Evolutionary conservation across 148 eudicot genomes (phyloP).

Genomic region (Rhododendron simsii): DNA sequence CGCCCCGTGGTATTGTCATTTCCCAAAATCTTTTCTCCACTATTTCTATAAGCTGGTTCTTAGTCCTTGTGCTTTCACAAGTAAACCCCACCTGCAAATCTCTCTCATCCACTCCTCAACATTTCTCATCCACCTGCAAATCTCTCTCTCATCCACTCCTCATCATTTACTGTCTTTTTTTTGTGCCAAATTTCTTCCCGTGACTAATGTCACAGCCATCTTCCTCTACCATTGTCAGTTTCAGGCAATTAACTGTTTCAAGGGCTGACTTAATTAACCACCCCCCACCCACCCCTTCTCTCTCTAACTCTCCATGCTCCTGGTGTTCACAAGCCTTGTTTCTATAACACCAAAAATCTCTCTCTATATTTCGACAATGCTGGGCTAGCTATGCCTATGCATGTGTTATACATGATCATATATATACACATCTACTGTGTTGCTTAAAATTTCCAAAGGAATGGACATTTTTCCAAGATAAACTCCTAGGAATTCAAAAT

Average conservation of each 20-base stretch:
- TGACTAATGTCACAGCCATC: constrained; percentile 1
- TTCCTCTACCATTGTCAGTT: background rate
- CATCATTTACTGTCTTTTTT: too few relatives aligned
- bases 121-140: constrained; percentile 19
- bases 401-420: background rate
- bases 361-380: background rate
- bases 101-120: background rate
- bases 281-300: background rate
- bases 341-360: background rate
- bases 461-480: constrained; percentile 14
- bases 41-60: constrained; percentile 39
- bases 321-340: background rate
- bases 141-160: background rate
- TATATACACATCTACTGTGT: background rate
- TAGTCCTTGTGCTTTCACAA: constrained; percentile 30
- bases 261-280: background rate
- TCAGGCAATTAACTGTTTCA: background rate
- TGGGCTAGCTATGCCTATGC: background rate
- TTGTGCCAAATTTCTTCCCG: background rate
- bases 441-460: constrained; percentile 18
- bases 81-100: constrained; percentile 32
- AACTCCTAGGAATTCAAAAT: background rate
- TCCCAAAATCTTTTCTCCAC: constrained; percentile 7
- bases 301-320: background rate
- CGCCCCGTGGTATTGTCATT: background rate